Evolutionary conservation across 116 monocot genomes (phyloP), one percentile per base, ranked within the genome.

Genomic region (Iris pallida): DNA sequence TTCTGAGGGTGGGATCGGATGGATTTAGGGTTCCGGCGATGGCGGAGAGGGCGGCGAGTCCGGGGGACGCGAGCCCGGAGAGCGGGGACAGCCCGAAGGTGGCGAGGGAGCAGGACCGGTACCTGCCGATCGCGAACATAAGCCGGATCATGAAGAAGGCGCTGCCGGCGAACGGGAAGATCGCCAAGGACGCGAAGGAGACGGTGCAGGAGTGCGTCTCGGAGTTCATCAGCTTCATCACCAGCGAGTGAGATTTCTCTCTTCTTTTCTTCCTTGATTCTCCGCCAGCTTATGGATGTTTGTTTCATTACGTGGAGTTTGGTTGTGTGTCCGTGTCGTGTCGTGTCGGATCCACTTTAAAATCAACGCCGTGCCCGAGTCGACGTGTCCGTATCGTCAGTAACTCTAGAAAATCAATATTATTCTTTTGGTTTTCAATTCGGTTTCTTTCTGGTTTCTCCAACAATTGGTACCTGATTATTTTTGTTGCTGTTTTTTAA

Each of bases 121-220:
- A 61, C 55, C 83, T 85, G 4, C 85, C 85, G 8, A 81, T 85
- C 69, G 81, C 85, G 13, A 85, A 81, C 60, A 81, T 85, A 45
- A 81, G 85, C 66, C 64, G 85, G 72, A 85, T 85, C 81, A 83
- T 87, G 87, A 87, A 87, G 75, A 87, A 87, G 80, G 87, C 78
- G 59, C 71, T 87, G 64, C 87, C 87, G 14, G 72, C 83, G 6
- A 87, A 87, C 66, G 87, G 80, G 11, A 87, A 87, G 78, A 87
- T 87, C 74, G 82, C 86, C 51, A 86, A 86, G 71, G 86, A 86
- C 40, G 86, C 82, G 5, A 86, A 86, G 82, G 86, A 87, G 72
- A 83, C 79, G 41, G 80, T 83, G 20, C 87, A 87, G 75, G 83
- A 87, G 76, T 87, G 87, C 63, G 87, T 87, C 42, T 87, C 87